Base-by-base conservation (phyloP, 75 land plant species). In the Picea sitchensis region DNA sequence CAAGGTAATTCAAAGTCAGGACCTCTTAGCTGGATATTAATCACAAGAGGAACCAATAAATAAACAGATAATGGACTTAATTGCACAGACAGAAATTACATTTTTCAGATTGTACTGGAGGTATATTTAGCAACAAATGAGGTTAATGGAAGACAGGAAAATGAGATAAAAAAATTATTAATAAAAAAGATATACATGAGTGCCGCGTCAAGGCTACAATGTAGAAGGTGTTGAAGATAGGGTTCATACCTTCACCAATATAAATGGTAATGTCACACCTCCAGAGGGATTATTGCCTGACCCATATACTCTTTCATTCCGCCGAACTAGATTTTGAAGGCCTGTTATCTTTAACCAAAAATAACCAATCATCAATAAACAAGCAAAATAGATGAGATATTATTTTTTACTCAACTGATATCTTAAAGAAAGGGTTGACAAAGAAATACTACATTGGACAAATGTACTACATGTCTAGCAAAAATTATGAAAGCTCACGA, bases 221-320 rank as follows among this genome's bases (percentile, higher is more conserved):
- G 36, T 54, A 57, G 56, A 75, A 75, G 30, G 2, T 4, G 30
- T 21, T 54, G 8, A 23, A 58, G 59, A 11, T 75, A 36, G 17
- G 38, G 26, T 44, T n/a, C 61, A 57, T 76, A 90, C 92, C 83
- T 89, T 86, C 34, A 90, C 88, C 74, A 90, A 82, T 59, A 90
- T 83, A 65, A 90, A 90, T 59, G 92, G 92, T 17, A 90, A 76
- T 41, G 92, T 87, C 23, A 90, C 85, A 44, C 92, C 88, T 63
- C 84, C 83, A 77, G 84, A 81, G 23, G 91, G 83, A 64, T 79
- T 62, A 59, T 73, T 81, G 18, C 84, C 91, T 32, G 81, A 80
- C 71, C 30, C 7, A 67, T 65, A 81, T 60, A 83, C 67, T 64
- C 83, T 81, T 73, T 89, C 85, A 79, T 90, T 90, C 65, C 91